A percentile compares a stretch with the other conserved stretches of the same genome.
phyloP scores from a whole-genome alignment of 805 yeast genomes.

The Myxozyma kluyveri region DNA sequence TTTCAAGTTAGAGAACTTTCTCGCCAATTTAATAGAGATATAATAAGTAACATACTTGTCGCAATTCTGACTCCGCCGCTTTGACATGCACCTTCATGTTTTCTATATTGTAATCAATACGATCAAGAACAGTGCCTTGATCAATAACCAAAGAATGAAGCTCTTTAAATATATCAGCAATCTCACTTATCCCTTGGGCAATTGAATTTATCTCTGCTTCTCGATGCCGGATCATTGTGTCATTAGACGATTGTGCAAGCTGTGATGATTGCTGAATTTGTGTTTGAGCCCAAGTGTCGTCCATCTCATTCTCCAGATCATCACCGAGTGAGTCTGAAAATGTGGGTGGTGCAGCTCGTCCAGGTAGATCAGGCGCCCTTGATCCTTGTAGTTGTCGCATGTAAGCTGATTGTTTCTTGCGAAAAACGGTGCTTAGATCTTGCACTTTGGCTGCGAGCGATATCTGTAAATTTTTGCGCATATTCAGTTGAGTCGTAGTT shows the following conservation, averaged over 20 bases:
- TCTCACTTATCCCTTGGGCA: slow-evolving; percentile 92
- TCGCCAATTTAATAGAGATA: no score
- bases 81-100: slow-evolving; percentile 74
- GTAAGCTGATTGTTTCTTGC: slow-evolving; percentile 86
- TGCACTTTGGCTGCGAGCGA: slow-evolving; percentile 84
- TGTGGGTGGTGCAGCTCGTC: slow-evolving; percentile 9
- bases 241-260: slow-evolving; percentile 36
- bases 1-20: no score
- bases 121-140: slow-evolving; percentile 89
- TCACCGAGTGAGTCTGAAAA: slow-evolving; percentile 31
- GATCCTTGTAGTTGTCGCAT: slow-evolving; percentile 80
- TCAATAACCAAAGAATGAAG: slow-evolving; percentile 89
- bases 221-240: slow-evolving; percentile 58
- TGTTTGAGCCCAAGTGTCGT: slow-evolving; percentile 31
- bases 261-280: slow-evolving; percentile 35
- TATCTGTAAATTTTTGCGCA: slow-evolving; percentile 78
- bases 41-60: slow-evolving; percentile 24
- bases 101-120: slow-evolving; percentile 88
- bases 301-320: slow-evolving; percentile 31
- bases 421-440: slow-evolving; percentile 67
- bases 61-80: slow-evolving; percentile 71
- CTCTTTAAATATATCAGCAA: slow-evolving; percentile 88
- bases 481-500: slow-evolving; percentile 51
- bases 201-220: slow-evolving; percentile 86
- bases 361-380: slow-evolving; percentile 33